Evolutionary conservation across 768 basidiomycete species (phyloP), one percentile per base, ranked within the genome.

Genomic region (Lactarius sanguifluus): DNA sequence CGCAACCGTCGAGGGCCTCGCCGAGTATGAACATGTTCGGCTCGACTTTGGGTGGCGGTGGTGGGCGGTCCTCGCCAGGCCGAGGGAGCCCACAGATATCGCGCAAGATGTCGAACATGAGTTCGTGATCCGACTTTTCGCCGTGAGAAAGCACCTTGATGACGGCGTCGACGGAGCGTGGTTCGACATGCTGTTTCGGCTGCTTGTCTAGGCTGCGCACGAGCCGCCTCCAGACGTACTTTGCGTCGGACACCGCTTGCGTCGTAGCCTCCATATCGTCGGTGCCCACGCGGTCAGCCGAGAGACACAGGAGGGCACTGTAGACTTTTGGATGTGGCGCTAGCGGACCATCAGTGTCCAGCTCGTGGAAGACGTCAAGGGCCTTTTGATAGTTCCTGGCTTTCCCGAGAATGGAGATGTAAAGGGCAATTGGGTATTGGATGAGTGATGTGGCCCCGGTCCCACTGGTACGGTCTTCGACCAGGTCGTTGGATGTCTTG

Each of bases 361-460:
- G 76, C 16, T 80, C 80, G 69, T 90, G 84, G 76, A 86, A 93
- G 58, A 93, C 84, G 66, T 92, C 90, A 69, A 91, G 90, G 18
- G 92, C 82, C 64, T 83, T 83, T 68, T 91, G 86, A 65, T 87
- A 83, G 12, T 82, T 76, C 16, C 83, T 82, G 8, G 84, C 81
- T 41, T 81, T 80, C 59, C 85, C 88, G 8, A 94, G 83, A 45
- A 92, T 81, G 62, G 81, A 83, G 56, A 94, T 82, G 73, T 92
- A 94, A 54, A 79, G 73, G 41, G 81, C 82, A 52, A 87, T 76
- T 25, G 89, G 86, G 23, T 68, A 69, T 32, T 64, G 55, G 8
- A 32, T 25, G 43, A 58, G 28, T 5, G 61, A 59, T 5, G 45
- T 30, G n/a, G 8, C 47, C 10, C 5, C 47, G 4, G 77, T 73